Evolutionary conservation across 352 stramenopile species (phyloP).

Genomic region (Phytophthora citricola): DNA sequence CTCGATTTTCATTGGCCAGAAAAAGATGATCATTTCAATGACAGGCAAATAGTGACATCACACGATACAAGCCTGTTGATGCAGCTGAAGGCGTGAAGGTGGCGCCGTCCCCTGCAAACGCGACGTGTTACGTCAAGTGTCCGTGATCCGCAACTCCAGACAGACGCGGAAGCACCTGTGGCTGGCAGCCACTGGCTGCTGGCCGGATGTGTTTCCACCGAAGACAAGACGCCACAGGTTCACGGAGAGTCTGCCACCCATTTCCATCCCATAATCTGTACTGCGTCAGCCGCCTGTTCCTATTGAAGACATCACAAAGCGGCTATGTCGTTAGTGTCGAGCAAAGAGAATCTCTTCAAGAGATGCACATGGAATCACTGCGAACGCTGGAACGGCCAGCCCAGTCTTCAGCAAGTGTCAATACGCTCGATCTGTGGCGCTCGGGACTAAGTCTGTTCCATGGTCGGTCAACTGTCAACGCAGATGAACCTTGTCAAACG

Average conservation of each 20-base stretch:
- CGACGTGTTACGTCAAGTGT: slow-evolving; percentile 77
- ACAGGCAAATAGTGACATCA: too few relatives aligned
- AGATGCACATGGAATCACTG: slow-evolving; percentile 19
- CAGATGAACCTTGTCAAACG: slow-evolving; percentile 80
- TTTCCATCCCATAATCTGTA: slow-evolving; percentile 81
- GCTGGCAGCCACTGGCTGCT: slow-evolving; percentile 73
- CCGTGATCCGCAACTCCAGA: slow-evolving; percentile 66
- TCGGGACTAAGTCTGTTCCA: slow-evolving; percentile 77
- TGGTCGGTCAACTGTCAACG: slow-evolving; percentile 63
- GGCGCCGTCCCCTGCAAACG: slow-evolving; percentile 37
- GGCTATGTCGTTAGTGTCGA: slow-evolving; percentile 4
- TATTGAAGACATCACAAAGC: slow-evolving; percentile 47
- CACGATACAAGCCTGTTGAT: too few relatives aligned
- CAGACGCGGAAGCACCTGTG: slow-evolving; percentile 79
- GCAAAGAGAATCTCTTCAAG: not conserved
- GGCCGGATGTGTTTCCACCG: slow-evolving; percentile 76
- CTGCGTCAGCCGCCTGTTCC: slow-evolving; percentile 67
- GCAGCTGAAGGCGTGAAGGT: too few relatives aligned
- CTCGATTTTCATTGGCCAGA: too few relatives aligned
- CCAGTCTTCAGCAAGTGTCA: slow-evolving; percentile 71
- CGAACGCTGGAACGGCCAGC: slow-evolving; percentile 31
- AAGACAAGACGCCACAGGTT: slow-evolving; percentile 89
- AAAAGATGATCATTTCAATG: too few relatives aligned
- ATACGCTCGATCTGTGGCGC: slow-evolving; percentile 77
- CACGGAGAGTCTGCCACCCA: slow-evolving; percentile 78